phyloP scores from a whole-genome alignment of 441 rosid genomes.

The Raphanus hybrid region DNA sequence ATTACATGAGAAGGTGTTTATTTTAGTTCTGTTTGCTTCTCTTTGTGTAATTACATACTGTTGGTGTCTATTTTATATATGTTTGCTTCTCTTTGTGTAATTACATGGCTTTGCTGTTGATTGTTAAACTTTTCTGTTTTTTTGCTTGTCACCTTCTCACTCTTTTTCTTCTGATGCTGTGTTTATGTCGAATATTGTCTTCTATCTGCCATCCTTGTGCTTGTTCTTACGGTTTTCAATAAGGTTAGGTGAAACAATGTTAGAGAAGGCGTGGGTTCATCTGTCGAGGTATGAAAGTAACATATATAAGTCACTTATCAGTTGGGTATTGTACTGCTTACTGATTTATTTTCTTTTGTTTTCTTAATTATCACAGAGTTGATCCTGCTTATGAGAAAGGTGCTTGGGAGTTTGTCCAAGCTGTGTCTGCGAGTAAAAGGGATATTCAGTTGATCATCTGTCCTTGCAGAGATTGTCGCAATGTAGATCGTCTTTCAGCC shows the following conservation, averaged over 20 bases:
- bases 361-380: not conserved
- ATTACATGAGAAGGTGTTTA: not conserved
- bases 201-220: not conserved
- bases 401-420: not conserved
- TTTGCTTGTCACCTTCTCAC: not conserved
- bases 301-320: no score
- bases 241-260: no score
- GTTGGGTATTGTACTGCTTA: not conserved
- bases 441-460: not conserved
- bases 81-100: no score
- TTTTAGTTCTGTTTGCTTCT: not conserved
- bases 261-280: no score
- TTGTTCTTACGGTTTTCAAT: not conserved
- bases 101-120: not conserved
- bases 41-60: not conserved
- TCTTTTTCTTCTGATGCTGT: not conserved
- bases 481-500: not conserved
- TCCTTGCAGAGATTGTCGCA: not conserved
- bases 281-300: no score
- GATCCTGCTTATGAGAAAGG: not conserved
- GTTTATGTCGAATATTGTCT: not conserved
- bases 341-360: not conserved
- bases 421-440: not conserved
- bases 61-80: no score
- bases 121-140: not conserved